Base-by-base conservation (phyloP, 257 asterid species). In the Solanum pimpinellifolium region DNA sequence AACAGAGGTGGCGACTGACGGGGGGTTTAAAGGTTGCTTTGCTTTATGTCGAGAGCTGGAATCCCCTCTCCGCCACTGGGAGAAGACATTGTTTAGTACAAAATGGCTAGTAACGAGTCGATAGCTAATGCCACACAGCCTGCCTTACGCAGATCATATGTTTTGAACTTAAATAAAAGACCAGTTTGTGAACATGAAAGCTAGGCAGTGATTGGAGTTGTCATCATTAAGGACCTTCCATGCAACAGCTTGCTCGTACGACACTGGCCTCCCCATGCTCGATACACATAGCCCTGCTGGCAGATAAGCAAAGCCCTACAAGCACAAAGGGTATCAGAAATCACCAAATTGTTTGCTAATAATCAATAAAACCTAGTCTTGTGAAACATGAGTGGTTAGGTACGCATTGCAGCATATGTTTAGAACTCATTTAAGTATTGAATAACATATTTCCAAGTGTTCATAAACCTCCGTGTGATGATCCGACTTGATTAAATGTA, bases 101-200 rank as follows among this genome's bases (percentile, higher is more conserved):
- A 74, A 74, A 74, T 60, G n/a, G 85, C 91, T 90, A 86, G 87
- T 82, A 31, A 59, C 81, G 75, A 89, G 87, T 62, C 23, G 35
- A 23, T 10, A 56, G 86, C 88, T 52, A 83, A 70, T 25, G 42
- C 85, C 42, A 59, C 42, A 59, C 13, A 49, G 18, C 12, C 66
- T 66, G 31, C 12, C 59, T 66, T 62, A 21, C 69, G 49, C 15
- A 29, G 29, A 47, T 33, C 56, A 33, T 56, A 75, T 83, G 78
- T 49, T 72, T 84, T 88, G 82, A 66, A 92, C 87, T 88, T 85
- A 92, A 69, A 93, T 93, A 85, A 97, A 97, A 88, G 98, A 97
- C 99, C 99, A 95, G 93, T 95, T 97, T 89, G 94, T 87, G 88
- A 97, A 97, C 98, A 96, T 94, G 92, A 97, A 94, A 56, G 99